Evolutionary conservation across 2,329 filamentous ascomycete genomes (phyloP).

Genomic region (Colletotrichum sp.): DNA sequence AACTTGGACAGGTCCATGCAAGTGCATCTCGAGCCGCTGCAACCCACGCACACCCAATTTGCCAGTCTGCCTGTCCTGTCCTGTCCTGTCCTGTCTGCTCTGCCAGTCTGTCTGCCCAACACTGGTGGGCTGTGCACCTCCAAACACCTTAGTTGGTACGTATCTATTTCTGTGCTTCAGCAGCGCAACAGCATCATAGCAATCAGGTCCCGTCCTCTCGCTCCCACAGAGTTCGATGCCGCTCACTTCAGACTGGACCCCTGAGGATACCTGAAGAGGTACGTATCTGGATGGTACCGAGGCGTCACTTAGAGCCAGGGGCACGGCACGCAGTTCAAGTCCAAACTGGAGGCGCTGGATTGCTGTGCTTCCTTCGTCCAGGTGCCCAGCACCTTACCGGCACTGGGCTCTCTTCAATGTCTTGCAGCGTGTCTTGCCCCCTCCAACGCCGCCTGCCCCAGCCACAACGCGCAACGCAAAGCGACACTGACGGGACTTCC

Average conservation of each 20-base stretch:
- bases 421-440: neutral
- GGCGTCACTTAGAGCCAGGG: neutral
- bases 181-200: neutral
- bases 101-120: neutral
- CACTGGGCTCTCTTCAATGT: neutral
- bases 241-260: neutral
- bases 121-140: slow-evolving; percentile 4
- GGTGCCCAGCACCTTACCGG: neutral
- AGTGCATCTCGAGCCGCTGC: neutral
- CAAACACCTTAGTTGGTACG: neutral
- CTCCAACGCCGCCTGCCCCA: neutral
- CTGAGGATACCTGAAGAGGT: neutral
- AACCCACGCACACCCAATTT: neutral
- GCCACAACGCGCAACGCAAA: slow-evolving; percentile 10
- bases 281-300: neutral
- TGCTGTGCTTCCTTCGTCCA: neutral
- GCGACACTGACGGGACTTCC: neutral
- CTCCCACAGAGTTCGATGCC: neutral
- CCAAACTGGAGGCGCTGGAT: neutral
- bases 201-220: neutral
- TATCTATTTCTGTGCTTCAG: neutral
- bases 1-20: neutral
- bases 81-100: neutral
- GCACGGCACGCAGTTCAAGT: neutral
- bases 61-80: neutral